Evolutionary conservation across 306 rosid genomes (phyloP).

Genomic region (Senna siamea): DNA sequence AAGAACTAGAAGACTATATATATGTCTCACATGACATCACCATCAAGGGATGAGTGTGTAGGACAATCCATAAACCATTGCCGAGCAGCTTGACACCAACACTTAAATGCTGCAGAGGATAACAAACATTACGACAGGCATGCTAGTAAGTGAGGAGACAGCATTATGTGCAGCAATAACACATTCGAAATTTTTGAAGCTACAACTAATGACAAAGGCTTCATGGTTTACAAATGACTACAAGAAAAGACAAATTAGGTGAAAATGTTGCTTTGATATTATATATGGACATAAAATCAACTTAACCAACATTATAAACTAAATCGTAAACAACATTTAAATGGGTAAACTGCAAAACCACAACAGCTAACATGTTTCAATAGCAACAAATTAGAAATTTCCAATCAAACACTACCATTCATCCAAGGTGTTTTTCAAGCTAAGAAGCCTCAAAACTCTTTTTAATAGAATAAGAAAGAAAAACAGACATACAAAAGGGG

Average conservation of each 20-base stretch:
- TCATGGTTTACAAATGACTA: too few relatives aligned
- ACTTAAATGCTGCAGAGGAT: slow-evolving; percentile 84
- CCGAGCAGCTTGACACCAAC: slow-evolving; percentile 99
- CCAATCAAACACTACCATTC: too few relatives aligned
- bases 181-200: too few relatives aligned
- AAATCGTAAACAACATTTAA: not conserved
- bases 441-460: too few relatives aligned
- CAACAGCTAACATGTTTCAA: not conserved
- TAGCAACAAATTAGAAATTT: too few relatives aligned
- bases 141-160: slow-evolving; percentile 31
- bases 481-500: too few relatives aligned
- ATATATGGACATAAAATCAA: not conserved
- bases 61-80: slow-evolving; percentile 75
- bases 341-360: not conserved
- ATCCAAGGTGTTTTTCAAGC: too few relatives aligned
- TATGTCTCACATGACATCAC: slow-evolving; percentile 88
- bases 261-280: not conserved
- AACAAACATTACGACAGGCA: slow-evolving; percentile 19
- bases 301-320: not conserved
- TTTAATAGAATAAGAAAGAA: not conserved
- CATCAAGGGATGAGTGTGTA: slow-evolving; percentile 67
- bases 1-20: slow-evolving; percentile 32
- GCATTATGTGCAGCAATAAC: not conserved
- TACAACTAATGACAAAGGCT: too few relatives aligned
- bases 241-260: too few relatives aligned